Conservation (phyloP, 2,329 filamentous ascomycete species). For the Cordyceps militaris region DNA sequence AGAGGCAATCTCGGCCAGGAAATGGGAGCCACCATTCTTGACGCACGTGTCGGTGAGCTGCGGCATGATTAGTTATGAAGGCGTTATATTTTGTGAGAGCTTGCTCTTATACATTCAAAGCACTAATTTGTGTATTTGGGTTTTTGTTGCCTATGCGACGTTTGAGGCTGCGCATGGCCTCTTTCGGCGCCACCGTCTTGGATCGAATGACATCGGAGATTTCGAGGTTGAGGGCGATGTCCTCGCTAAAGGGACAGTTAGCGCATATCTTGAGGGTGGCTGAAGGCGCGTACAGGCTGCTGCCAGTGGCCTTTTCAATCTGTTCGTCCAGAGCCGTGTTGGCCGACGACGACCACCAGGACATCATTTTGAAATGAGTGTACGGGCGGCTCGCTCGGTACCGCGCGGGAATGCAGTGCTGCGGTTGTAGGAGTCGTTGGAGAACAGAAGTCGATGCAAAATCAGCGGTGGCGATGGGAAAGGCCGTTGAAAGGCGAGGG, state of each 20-base stretch:
- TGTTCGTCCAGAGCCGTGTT: constrained; percentile 93
- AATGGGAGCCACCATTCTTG: constrained; percentile 95
- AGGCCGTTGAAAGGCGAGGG: background rate
- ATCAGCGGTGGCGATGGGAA: constrained; percentile 1
- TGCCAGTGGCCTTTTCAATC: constrained; percentile 89
- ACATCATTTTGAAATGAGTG: constrained; percentile 55
- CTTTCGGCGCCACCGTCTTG: constrained; percentile 94
- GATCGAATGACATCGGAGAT: constrained; percentile 97
- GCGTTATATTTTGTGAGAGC: background rate
- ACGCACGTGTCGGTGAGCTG: constrained; percentile 96
- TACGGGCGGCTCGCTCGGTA: constrained; percentile 4
- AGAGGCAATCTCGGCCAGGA: constrained; percentile 89
- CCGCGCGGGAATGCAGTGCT: background rate
- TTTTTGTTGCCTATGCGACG: constrained; percentile 94
- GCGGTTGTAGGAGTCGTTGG: background rate
- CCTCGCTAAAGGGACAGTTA: constrained; percentile 54
- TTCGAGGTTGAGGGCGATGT: constrained; percentile 94
- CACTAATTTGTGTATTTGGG: constrained; percentile 90
- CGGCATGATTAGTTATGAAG: constrained; percentile 15
- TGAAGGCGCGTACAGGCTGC: constrained; percentile 64
- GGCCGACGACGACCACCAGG: constrained; percentile 90
- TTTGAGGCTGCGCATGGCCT: constrained; percentile 96
- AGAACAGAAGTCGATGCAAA: background rate
- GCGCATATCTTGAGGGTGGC: background rate
- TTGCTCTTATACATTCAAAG: constrained; percentile 62